Conservation (phyloP, 305 asterid genomes). For the Fraxinus paxiana region DNA sequence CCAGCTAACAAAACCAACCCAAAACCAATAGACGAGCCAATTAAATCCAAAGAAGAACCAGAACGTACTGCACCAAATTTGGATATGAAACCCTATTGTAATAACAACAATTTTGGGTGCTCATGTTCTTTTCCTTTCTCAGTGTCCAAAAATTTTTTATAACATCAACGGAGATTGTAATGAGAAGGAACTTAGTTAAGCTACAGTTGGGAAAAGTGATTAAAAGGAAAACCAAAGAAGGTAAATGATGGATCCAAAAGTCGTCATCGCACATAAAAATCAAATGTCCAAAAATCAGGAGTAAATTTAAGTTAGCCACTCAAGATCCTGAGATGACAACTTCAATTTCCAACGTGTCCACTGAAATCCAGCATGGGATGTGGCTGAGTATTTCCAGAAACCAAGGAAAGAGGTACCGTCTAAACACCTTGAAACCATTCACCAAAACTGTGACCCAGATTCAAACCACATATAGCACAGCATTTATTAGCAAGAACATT, state of each 20-base stretch:
- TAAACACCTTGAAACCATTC: slow-evolving; percentile 5
- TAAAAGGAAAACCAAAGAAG: not conserved
- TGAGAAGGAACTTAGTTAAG: not conserved
- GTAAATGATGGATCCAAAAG: not conserved
- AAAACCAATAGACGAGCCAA: not conserved
- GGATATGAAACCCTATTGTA: not conserved
- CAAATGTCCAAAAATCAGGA: not conserved
- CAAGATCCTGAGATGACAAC: not conserved
- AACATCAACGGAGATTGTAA: not conserved
- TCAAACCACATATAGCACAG: not conserved
- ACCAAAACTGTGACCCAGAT: slow-evolving; percentile 3
- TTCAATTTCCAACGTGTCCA: not conserved
- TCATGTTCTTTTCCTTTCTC: not conserved
- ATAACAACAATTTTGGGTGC: not conserved
- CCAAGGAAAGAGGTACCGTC: not conserved
- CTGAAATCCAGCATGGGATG: not conserved
- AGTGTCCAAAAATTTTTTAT: not conserved
- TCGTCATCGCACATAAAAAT: not conserved
- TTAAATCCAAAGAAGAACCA: not conserved
- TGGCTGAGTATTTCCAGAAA: not conserved
- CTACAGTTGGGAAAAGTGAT: not conserved
- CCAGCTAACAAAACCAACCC: not conserved
- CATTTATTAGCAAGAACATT: not conserved
- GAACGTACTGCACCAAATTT: not conserved
- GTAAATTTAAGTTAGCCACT: not conserved